Conservation (phyloP, 441 rosid genomes). For the Pelargonium myrrhifolium region DNA sequence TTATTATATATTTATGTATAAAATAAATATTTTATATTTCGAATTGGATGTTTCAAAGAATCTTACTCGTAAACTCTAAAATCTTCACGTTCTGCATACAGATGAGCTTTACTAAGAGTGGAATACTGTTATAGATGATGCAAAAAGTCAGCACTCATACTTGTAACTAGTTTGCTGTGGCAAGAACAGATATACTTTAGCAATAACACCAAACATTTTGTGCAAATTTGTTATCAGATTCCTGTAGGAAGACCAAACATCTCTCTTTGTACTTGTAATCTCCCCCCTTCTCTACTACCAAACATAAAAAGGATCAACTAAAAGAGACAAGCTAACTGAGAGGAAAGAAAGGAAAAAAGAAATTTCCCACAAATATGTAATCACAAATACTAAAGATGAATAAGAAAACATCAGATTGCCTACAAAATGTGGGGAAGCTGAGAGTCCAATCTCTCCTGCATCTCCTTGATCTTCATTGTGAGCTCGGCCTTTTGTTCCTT, state of each 20-base stretch:
- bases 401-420: conserved; percentile 27
- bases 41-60: too few species aligned
- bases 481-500: conserved; percentile 89
- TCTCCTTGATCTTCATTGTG: conserved; percentile 63
- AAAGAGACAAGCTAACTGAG: too few species aligned
- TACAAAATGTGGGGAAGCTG: conserved; percentile 90
- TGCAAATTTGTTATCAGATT: neutral
- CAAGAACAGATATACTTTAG: neutral
- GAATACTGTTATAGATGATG: too few species aligned
- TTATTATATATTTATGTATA: too few species aligned
- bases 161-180: neutral
- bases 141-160: neutral
- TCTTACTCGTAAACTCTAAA: too few species aligned
- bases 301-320: neutral
- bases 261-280: neutral
- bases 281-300: neutral
- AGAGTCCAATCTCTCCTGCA: conserved; percentile 83
- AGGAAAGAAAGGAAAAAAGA: too few species aligned
- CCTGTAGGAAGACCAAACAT: neutral
- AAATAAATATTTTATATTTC: too few species aligned
- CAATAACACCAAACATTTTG: neutral
- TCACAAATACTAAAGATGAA: neutral
- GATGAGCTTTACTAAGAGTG: too few species aligned
- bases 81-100: too few species aligned
- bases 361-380: too few species aligned